Evolutionary conservation across 306 rosid species (phyloP).

Genomic region (Adenanthera pavonina): DNA sequence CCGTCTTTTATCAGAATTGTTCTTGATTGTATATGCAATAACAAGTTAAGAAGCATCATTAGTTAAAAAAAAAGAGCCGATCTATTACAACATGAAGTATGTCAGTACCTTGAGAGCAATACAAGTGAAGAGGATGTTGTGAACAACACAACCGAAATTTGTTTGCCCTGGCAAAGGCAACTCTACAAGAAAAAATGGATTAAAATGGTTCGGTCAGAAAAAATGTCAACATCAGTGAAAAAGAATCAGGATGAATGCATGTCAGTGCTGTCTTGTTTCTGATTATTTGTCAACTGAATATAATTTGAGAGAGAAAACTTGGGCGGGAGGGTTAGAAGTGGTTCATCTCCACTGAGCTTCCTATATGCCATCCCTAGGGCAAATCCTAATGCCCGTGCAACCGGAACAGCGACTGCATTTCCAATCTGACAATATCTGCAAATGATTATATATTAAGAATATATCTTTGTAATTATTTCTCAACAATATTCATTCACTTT

Average conservation of each 20-base stretch:
- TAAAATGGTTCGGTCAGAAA: constrained; percentile 26
- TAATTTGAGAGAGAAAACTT: constrained; percentile 78
- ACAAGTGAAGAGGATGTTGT: constrained; percentile 26
- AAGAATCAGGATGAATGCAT: constrained; percentile 37
- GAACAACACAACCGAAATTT: constrained; percentile 7
- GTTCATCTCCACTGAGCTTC: constrained; percentile 59
- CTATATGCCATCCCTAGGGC: constrained; percentile 71
- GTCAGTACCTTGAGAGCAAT: not conserved
- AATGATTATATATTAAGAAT: constrained; percentile 9
- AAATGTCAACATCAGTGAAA: constrained; percentile 22
- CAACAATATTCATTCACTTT: not conserved
- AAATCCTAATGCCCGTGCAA: constrained; percentile 77
- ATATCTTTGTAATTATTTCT: not conserved
- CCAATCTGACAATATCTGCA: constrained; percentile 89
- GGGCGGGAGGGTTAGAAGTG: constrained; percentile 66
- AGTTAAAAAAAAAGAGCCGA: not conserved
- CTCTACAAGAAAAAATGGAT: constrained; percentile 3
- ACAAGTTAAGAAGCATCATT: not conserved
- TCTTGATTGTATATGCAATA: not conserved
- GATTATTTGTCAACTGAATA: constrained; percentile 52
- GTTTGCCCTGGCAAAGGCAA: constrained; percentile 6
- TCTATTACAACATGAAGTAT: not conserved
- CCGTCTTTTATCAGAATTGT: not conserved
- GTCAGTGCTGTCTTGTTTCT: constrained; percentile 30
- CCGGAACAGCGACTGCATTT: constrained; percentile 87